Evolutionary conservation across 2,329 filamentous ascomycete species (phyloP), one percentile per base, ranked within the genome.

Genomic region (Neonectria ditissima): DNA sequence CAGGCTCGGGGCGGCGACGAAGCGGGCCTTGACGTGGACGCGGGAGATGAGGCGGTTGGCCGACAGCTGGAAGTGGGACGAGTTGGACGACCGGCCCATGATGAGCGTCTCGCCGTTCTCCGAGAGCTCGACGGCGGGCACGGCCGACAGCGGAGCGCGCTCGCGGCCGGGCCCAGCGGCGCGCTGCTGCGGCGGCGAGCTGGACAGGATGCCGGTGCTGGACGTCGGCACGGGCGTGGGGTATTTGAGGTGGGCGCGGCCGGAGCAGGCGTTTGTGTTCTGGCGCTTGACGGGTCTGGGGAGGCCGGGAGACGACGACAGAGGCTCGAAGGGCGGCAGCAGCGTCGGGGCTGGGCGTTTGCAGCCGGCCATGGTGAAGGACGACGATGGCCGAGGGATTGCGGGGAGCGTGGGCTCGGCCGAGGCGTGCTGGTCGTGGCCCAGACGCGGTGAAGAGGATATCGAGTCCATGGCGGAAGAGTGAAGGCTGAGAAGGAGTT

Each of bases 201-300:
- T 97, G 39, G 92, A 93, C 70, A 97, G 83, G 73, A 97, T 93
- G 74, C 92, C 93, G 48, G 95, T 97, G 70, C 93, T 97, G 4
- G 96, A 98, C 5, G 95, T 97, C 20, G 95, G 94, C 65, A 97
- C 87, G 1, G 96, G 96, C 3, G 96, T 98, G 44, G 96, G 96
- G 81, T 98, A 98, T 75, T 91, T 93, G 70, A 85, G 79, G 69
- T 85, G 84, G 60, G 83, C 83, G 69, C 80, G 81, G 18, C 67
- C 66, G 5, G 65, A 64, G 20, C 53, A 63, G 4, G 66, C 44
- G 63, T 80, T 75, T 13, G 77, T 74, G 48, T 86, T 87, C 74
- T 89, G 91, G 76, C 91, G 88, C 81, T 94, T 94, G 52, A 81
- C 76, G 7, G 90, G 86, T 58, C 90, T 86, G 52, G 91, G 91